Base-by-base conservation (phyloP, 2,329 filamentous ascomycete genomes). In the Fusarium sp. region DNA sequence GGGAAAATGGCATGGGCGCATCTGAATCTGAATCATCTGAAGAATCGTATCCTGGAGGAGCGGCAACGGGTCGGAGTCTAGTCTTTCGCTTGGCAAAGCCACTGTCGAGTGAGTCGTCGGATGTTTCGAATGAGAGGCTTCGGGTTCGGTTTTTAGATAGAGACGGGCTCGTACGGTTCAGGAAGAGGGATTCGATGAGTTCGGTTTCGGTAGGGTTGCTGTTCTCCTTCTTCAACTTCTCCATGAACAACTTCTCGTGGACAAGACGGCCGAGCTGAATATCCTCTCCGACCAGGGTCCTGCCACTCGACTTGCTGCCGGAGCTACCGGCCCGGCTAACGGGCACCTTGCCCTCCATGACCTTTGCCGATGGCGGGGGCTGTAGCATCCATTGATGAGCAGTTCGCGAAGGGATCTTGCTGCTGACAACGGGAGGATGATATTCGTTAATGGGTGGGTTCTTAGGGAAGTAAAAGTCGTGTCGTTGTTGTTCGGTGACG, bases 331-430 rank as follows among this genome's bases (percentile, higher is more conserved):
- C 90, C 54, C 89, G 82, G 72, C 85, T 87, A 20, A 91, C 89
- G 30, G 88, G 87, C 35, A 92, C 87, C 77, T 94, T 96, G 69
- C 94, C 94, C 68, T 91, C 92, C 94, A 97, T 97, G 62, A 97
- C 85, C 77, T 91, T 94, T 57, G 94, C 93, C 33, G 90, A 88
- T n/a, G 94, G 94, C 2, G 94, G 93, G 3, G 94, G 94, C 75
- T 97, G 93, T 51, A 97, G 83, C 94, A 97, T 97, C 94, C 94
- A 97, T 74, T 86, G 86, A 55, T 92, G 90, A 62, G 92, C 93
- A 55, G 89, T 88, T 74, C 83, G 88, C 75, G 87, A 89, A 37
- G 84, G 85, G 15, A 90, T 91, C 57, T 87, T 91, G 79, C 89
- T 92, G 77, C 88, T 93, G 63, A 96, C 92, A 51, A 96, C 90